Conservation (phyloP, 1,284 basidiomycete genomes). For the Apiotrichum veenhuisii region DNA sequence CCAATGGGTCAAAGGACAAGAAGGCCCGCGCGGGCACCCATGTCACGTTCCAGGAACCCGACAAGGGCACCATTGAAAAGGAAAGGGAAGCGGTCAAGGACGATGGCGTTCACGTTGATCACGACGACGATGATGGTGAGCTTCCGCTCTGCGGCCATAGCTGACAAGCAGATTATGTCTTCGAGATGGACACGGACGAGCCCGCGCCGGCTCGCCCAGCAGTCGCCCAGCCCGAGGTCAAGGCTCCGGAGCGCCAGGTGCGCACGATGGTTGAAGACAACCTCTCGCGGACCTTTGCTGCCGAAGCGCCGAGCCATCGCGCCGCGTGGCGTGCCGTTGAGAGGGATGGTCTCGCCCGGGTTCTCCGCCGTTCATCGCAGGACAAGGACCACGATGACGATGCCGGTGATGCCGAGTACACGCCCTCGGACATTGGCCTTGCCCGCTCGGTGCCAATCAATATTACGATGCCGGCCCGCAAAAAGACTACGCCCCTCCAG, state of each 20-base stretch:
- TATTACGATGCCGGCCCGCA: conserved; percentile 26
- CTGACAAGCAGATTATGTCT: conserved; percentile 41
- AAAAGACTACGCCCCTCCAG: conserved; percentile 23
- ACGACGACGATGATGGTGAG: conserved; percentile 27
- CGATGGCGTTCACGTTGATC: conserved; percentile 2
- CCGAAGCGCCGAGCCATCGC: conserved; percentile 47
- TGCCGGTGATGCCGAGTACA: conserved; percentile 8
- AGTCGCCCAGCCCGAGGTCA: conserved; percentile 3
- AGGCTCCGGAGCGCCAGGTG: conserved; percentile 10
- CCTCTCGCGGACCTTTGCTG: conserved; percentile 44
- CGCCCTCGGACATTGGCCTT: conserved; percentile 14
- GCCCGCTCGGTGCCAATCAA: conserved; percentile 44
- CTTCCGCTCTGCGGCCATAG: not conserved
- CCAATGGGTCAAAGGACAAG: conserved; percentile 1
- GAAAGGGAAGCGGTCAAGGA: conserved; percentile 9
- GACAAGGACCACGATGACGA: conserved; percentile 23
- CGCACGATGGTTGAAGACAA: conserved; percentile 43
- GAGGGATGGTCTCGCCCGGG: conserved; percentile 20
- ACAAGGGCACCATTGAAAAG: conserved; percentile 9
- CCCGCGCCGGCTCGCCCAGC: not conserved
- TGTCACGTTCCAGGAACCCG: conserved; percentile 13
- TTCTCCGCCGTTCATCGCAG: conserved; percentile 11
- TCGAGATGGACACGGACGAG: conserved; percentile 48
- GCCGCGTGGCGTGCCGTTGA: conserved; percentile 40
- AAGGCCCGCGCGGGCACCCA: conserved; percentile 3